These are phyloP conservation scores for Colletotrichum lupini DNA, from an alignment of 2,329 filamentous ascomycete species.

Conservation along the genomic window DNA sequence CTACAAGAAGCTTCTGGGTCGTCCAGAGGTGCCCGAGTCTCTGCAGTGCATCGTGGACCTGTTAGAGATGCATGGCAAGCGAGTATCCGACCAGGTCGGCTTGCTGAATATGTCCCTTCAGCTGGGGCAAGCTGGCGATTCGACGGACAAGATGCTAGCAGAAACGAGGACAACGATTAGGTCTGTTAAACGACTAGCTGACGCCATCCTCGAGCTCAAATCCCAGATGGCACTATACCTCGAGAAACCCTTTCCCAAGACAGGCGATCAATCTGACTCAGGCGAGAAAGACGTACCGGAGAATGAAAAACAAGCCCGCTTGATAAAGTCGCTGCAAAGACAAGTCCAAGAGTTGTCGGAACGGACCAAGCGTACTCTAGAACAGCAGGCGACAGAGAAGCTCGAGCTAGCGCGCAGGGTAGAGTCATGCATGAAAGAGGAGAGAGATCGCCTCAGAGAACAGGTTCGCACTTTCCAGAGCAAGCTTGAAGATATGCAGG, in stretches of 20 bases:
- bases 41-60: background rate
- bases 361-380: background rate
- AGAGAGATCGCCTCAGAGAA: background rate
- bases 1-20: slow-evolving; percentile 13
- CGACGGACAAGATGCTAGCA: background rate
- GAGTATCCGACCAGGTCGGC: background rate
- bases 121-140: background rate
- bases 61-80: background rate
- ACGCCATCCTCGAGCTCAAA: background rate
- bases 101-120: background rate
- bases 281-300: background rate
- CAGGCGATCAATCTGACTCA: background rate
- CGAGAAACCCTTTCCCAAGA: background rate
- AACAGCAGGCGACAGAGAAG: background rate
- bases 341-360: background rate
- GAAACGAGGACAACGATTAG: background rate
- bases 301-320: background rate
- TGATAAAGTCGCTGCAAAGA: background rate
- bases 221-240: background rate
- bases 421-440: background rate
- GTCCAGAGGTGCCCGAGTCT: slow-evolving; percentile 2
- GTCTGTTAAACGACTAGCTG: background rate
- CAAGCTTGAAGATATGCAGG: background rate
- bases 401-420: background rate
- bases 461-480: background rate